Evolutionary conservation across 306 rosid species (phyloP).

Genomic region (Macrotyloma uniflorum): DNA sequence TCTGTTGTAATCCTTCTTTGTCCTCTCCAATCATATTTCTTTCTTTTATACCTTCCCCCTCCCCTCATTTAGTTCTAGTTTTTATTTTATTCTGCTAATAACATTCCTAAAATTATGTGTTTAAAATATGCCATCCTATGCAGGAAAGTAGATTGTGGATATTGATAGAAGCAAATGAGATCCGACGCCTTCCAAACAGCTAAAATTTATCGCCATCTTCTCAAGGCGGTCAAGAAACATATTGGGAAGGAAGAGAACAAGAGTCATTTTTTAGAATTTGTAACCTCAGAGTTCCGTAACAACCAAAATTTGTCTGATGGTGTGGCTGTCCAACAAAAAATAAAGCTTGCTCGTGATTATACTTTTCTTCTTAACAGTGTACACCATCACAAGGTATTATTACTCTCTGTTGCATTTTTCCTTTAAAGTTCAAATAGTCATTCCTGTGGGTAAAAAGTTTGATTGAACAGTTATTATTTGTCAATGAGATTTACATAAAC

Average conservation of each 20-base stretch:
- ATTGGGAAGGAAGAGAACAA: constrained; percentile 66
- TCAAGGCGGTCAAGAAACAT: constrained; percentile 73
- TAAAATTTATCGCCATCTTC: constrained; percentile 75
- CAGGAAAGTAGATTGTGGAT: constrained; percentile 43
- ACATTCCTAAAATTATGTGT: not conserved
- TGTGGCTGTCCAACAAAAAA: constrained; percentile 60
- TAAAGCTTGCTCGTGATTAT: constrained; percentile 80
- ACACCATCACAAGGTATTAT: constrained; percentile 78
- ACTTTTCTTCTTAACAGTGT: constrained; percentile 74
- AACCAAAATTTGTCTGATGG: constrained; percentile 46
- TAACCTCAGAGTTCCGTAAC: constrained; percentile 65
- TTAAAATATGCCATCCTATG: constrained; percentile 15
- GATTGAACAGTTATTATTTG: not conserved
- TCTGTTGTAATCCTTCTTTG: not conserved
- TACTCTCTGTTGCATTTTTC: constrained; percentile 8
- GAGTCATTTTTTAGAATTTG: constrained; percentile 66
- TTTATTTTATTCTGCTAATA: not conserved
- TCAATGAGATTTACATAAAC: not conserved
- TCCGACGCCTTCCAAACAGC: constrained; percentile 60
- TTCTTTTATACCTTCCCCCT: not conserved
- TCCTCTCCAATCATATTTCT: not conserved
- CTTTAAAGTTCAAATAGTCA: not conserved
- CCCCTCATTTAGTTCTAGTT: not conserved
- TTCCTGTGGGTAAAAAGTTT: not conserved
- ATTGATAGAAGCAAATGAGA: constrained; percentile 54